phyloP scores from a whole-genome alignment of 2,329 filamentous ascomycete genomes.

The Fusarium nygamai region DNA sequence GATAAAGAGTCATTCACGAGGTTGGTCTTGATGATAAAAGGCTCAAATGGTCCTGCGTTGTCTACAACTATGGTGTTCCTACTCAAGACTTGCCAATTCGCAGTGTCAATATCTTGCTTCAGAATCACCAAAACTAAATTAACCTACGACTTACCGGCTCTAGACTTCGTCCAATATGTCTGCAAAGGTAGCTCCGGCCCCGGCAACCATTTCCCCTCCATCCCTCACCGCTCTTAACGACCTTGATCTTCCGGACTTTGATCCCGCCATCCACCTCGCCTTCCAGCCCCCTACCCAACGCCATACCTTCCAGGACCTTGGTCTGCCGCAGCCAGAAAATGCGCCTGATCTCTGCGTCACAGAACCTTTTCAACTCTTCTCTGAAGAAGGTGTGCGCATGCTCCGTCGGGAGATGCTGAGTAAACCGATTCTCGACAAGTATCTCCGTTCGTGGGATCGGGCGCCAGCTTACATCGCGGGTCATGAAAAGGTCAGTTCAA shows the following conservation, averaged over 20 bases:
- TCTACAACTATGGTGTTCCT: too few relatives aligned
- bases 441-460: background rate
- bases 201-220: too few relatives aligned
- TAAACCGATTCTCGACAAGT: background rate
- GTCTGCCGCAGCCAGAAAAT: background rate
- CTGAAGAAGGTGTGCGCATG: background rate
- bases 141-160: background rate
- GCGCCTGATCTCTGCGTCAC: background rate
- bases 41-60: background rate
- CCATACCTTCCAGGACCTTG: background rate
- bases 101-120: too few relatives aligned
- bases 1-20: background rate
- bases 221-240: background rate
- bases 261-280: background rate
- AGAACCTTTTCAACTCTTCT: background rate
- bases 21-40: background rate
- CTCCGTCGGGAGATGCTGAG: background rate
- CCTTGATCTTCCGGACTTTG: background rate
- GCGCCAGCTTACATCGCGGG: background rate
- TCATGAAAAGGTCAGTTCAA: background rate
- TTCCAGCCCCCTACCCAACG: background rate
- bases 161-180: background rate
- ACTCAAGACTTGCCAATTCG: too few relatives aligned
- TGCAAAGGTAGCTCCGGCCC: background rate
- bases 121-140: too few relatives aligned